phyloP scores from a whole-genome alignment of 202 grass and related monocot genomes.

The Cymbopogon flexuosus region DNA sequence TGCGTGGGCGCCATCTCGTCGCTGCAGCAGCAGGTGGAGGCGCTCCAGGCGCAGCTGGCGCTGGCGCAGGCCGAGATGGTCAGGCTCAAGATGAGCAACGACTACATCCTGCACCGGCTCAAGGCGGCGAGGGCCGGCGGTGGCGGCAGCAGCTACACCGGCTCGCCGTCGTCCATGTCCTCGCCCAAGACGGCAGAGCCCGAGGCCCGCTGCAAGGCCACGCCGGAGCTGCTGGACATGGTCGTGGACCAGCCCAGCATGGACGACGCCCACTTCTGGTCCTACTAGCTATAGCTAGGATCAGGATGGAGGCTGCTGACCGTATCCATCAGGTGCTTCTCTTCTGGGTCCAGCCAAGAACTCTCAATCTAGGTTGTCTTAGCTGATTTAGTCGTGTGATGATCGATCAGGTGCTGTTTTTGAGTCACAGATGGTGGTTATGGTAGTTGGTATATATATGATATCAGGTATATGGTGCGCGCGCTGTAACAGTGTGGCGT shows the following conservation, averaged over 20 bases:
- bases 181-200: constrained; percentile 50
- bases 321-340: neutral
- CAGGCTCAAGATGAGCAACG: constrained; percentile 54
- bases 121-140: neutral
- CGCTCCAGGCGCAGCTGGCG: constrained; percentile 81
- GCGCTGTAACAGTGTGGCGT: constrained; percentile 31
- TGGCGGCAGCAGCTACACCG: constrained; percentile 27
- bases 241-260: constrained; percentile 43
- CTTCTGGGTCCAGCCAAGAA: neutral
- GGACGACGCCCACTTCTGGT: constrained; percentile 54
- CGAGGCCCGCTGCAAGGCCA: constrained; percentile 37
- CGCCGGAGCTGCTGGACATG: constrained; percentile 49
- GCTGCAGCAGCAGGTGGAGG: constrained; percentile 81
- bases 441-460: constrained; percentile 34
- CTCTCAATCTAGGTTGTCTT: constrained; percentile 13
- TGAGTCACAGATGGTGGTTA: constrained; percentile 30
- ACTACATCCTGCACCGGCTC: constrained; percentile 49
- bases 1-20: constrained; percentile 88
- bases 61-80: constrained; percentile 83
- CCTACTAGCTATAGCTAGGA: constrained; percentile 30
- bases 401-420: constrained; percentile 36
- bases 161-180: constrained; percentile 53
- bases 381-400: constrained; percentile 37
- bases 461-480: constrained; percentile 17
- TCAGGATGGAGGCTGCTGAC: neutral